Base-by-base conservation (phyloP, 177 flowering plant genomes). In the Telopea speciosissima region DNA sequence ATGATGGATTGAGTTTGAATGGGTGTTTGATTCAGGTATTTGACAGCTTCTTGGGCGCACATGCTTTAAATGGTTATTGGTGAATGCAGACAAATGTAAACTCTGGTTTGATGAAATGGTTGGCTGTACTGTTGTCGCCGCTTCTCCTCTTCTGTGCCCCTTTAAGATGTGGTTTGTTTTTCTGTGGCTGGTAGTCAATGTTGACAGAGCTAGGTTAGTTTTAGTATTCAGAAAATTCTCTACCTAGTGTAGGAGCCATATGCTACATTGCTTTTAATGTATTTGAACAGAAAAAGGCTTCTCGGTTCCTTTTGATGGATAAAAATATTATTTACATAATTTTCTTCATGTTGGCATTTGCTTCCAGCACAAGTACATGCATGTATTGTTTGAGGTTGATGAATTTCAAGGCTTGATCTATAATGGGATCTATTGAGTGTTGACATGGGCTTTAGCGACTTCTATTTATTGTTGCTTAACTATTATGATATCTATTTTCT, bases 21-120 rank as follows among this genome's bases (percentile, higher is more conserved):
- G 85, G 73, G 72, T 84, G 79, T 84, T 84, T 84, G 83, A 76
- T 87, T 87, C 93, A 89, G 93, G 93, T 89, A 79, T 85, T 70
- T 83, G 80, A 85, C 82, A 79, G 89, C 90, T 83, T 85, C 78
- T 87, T 87, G 86, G 92, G 77, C 78, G 90, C 85, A 73, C 83
- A 82, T 65, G 77, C 73, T 70, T 71, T 75, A 63, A 59, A 72
- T 75, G 74, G 73, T 74, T 86, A 86, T 36, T 84, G 89, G 83
- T 85, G 87, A 83, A 79, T 86, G 87, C 87, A 79, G 89, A 79
- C 87, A 83, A 83, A 72, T 84, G 65, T 85, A 70, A 66, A 66
- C 75, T 77, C 83, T 85, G 82, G 79, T 79, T 78, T 87, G 86
- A 87, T 89, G 87, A 86, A 79, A 85, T 79, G 77, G 79, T 77